A percentile compares a stretch with the other conserved stretches of the same genome.
Conservation (phyloP, 2,329 filamentous ascomycete genomes). For the Colletotrichum acutatum region DNA sequence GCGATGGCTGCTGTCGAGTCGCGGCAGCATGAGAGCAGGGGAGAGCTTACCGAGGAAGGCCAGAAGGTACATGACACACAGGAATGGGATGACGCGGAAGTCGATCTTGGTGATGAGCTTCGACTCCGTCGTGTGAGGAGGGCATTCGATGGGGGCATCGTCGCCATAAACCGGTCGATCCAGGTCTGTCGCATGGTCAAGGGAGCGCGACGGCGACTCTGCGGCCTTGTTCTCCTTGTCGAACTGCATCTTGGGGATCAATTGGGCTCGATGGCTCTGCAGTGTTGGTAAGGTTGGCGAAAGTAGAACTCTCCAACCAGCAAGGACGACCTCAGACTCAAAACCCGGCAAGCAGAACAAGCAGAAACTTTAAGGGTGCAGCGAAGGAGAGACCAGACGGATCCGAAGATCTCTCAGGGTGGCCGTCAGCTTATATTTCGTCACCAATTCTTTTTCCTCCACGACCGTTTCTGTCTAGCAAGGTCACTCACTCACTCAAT, state of each 20-base stretch:
- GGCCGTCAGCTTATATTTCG: constrained; percentile 30
- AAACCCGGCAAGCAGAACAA: not conserved
- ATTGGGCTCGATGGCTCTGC: not conserved
- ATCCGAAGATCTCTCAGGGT: constrained; percentile 1
- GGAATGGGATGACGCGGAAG: constrained; percentile 75
- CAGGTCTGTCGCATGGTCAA: constrained; percentile 29
- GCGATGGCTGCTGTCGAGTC: not conserved
- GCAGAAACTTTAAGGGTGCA: not conserved
- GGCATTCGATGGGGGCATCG: constrained; percentile 47
- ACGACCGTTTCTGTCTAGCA: not conserved
- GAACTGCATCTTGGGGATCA: constrained; percentile 18
- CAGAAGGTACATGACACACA: constrained; percentile 77
- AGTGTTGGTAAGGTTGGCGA: not conserved
- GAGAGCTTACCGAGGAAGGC: constrained; percentile 68
- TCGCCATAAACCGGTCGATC: constrained; percentile 20
- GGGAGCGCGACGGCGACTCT: constrained; percentile 24
- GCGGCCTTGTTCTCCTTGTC: constrained; percentile 24
- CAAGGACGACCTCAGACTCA: constrained; percentile 1
- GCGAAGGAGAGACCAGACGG: not conserved
- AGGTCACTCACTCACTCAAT: not conserved
- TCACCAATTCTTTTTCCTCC: not conserved
- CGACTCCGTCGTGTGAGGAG: constrained; percentile 69
- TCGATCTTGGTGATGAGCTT: constrained; percentile 76
- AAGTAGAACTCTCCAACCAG: not conserved
- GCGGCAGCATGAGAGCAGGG: not conserved